Base-by-base conservation (phyloP, 2,329 filamentous ascomycete genomes). In the Colletotrichum simmondsii region DNA sequence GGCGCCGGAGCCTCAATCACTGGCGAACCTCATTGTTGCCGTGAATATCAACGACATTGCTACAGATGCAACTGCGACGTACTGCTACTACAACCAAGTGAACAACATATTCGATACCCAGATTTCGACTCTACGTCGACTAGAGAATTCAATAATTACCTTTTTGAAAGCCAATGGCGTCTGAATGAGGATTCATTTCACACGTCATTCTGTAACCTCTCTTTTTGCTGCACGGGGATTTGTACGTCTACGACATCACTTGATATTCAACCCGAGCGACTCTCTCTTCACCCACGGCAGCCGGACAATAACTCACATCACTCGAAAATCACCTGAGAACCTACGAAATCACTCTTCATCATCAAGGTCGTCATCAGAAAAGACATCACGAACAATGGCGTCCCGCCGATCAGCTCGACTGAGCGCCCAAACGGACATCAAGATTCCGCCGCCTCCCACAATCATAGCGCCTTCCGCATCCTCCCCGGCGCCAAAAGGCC, bases 371-470 rank as follows among this genome's bases (percentile, higher is more conserved):
- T 49, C 37, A 35, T 16, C n/a, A 28, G 37, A 53, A 37, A 65
- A 35, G 1, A 3, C 19, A 46, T 19, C 35, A 49, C 42, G 19
- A 65, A 57, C 22, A 12, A 75, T 62, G 37, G 77, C 76, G 19
- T 82, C 80, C 60, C 80, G 83, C 52, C 80, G 82, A 26, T 85
- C 83, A 3, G 81, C 85, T 12, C 84, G 86, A 52, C 80, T 88
- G 30, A 83, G 80, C 73, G 79, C 79, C n/a, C 75, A 78, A 65
- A 73, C 71, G 19, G 74, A 77, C 14, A 73, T 67, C 22, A 74
- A 73, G 14, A 56, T 28, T 54, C 61, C 75, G 22, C 65, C 77
- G 10, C 65, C 75, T 16, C 65, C 75, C 28, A 28, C 65, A 4
- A 75, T 78, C 66, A 68, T 77, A 19, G 76, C 79, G 1, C 42